These are phyloP conservation scores for Trichoderma harzianum DNA, from an alignment of 2,329 filamentous ascomycete genomes.

Conservation along the genomic window DNA sequence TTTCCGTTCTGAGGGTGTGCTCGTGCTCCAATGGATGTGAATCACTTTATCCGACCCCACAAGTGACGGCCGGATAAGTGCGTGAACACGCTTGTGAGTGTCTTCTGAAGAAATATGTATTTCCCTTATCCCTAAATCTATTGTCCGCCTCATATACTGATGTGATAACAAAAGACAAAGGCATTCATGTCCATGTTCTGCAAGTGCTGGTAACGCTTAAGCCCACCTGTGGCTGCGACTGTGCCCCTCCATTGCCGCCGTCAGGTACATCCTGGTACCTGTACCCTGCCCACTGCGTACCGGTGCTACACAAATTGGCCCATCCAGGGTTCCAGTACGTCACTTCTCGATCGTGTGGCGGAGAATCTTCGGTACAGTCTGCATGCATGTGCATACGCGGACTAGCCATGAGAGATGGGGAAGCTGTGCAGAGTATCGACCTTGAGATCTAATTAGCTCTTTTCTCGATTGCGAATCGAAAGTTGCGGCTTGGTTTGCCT, in stretches of 20 bases:
- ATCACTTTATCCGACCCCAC: neutral
- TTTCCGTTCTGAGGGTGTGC: neutral
- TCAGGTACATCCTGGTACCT: neutral
- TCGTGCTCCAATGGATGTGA: neutral
- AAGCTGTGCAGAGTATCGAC: slow-evolving; percentile 4
- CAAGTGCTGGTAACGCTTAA: neutral
- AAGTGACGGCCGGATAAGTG: neutral
- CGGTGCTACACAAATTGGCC: neutral
- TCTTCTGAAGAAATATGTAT: neutral
- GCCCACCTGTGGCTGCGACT: neutral
- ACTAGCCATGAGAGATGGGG: neutral
- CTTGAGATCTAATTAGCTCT: slow-evolving; percentile 2
- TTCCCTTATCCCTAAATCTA: neutral
- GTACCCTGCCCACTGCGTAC: neutral
- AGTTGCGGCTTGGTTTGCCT: neutral
- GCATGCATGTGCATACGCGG: slow-evolving; percentile 18
- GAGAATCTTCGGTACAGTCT: slow-evolving; percentile 15
- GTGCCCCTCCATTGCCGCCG: neutral
- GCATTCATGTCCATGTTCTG: neutral
- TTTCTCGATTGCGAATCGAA: neutral
- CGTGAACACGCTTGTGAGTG: neutral
- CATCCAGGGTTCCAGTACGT: slow-evolving; percentile 4
- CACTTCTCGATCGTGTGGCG: slow-evolving; percentile 1
- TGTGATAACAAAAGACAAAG: neutral
- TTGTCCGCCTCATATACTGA: neutral